Evolutionary conservation across 176 grass and related monocot genomes (phyloP).

Genomic region (sorghum (Sorghum bicolor)): DNA sequence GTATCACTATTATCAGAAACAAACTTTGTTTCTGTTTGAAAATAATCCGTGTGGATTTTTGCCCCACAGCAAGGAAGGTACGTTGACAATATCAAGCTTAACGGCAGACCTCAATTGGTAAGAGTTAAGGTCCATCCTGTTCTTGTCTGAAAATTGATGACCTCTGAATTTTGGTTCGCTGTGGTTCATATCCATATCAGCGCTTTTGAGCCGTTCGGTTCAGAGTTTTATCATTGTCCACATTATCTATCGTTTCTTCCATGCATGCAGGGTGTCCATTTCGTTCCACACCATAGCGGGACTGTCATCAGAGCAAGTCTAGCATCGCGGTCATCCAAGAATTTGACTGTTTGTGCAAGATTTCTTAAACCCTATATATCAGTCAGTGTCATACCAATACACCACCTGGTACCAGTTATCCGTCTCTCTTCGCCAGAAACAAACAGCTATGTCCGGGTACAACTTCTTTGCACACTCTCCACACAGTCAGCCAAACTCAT

Average conservation of each 20-base stretch:
- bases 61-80: not conserved
- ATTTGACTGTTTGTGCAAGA: not conserved
- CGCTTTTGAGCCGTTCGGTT: not conserved
- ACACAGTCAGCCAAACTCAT: too few relatives aligned
- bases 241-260: not conserved
- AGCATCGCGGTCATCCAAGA: not conserved
- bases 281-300: not conserved
- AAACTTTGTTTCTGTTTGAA: not conserved
- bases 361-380: not conserved
- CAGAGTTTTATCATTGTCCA: not conserved
- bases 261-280: not conserved
- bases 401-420: not conserved
- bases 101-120: not conserved
- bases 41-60: not conserved
- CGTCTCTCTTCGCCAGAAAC: not conserved
- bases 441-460: not conserved
- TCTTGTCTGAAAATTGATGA: not conserved
- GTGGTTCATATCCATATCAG: too few relatives aligned
- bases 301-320: too few relatives aligned
- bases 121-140: not conserved
- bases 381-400: not conserved
- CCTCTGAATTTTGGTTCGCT: not conserved
- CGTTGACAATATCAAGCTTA: not conserved
- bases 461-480: not conserved
- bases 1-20: not conserved